phyloP scores from a whole-genome alignment of 2,329 filamentous ascomycete species.

The Claviceps arundinis region DNA sequence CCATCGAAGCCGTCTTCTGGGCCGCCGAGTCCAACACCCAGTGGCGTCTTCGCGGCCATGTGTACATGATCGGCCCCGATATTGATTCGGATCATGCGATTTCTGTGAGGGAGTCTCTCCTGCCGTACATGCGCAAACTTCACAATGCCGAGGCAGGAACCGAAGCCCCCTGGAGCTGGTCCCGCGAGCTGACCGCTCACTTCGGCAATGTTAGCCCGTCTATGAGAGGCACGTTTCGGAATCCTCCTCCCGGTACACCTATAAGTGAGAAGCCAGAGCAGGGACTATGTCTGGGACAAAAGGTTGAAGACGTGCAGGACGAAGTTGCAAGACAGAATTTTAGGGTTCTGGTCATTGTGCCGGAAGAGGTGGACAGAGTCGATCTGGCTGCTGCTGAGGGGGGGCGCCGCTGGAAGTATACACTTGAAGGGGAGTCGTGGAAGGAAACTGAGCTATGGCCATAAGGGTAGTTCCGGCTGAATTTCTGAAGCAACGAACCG shows the following conservation, averaged over 20 bases:
- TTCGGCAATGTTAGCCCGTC: slow-evolving; percentile 79
- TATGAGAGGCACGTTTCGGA: slow-evolving; percentile 66
- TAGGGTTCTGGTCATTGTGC: slow-evolving; percentile 68
- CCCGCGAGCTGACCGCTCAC: slow-evolving; percentile 65
- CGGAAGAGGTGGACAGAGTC: slow-evolving; percentile 61
- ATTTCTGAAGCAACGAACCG: no score
- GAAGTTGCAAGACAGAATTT: slow-evolving; percentile 60
- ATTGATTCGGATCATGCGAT: slow-evolving; percentile 31
- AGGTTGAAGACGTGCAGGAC: slow-evolving; percentile 60
- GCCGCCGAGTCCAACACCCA: slow-evolving; percentile 55
- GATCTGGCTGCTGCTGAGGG: slow-evolving; percentile 56
- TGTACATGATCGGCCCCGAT: slow-evolving; percentile 62
- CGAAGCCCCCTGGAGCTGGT: slow-evolving; percentile 56
- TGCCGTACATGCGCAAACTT: slow-evolving; percentile 45
- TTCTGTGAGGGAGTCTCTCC: slow-evolving; percentile 47
- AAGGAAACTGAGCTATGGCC: slow-evolving; percentile 57
- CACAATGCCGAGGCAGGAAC: slow-evolving; percentile 3
- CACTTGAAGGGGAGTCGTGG: slow-evolving; percentile 47
- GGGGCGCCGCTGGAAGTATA: slow-evolving; percentile 54
- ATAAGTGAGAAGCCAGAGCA: slow-evolving; percentile 35
- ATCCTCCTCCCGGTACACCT: slow-evolving; percentile 54
- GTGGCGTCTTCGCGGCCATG: slow-evolving; percentile 71
- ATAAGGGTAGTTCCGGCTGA: slow-evolving; percentile 14
- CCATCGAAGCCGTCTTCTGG: slow-evolving; percentile 82
- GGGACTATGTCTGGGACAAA: slow-evolving; percentile 40